Conservation (phyloP, 768 basidiomycete genomes). For the Pleurotus citrinopileatus region DNA sequence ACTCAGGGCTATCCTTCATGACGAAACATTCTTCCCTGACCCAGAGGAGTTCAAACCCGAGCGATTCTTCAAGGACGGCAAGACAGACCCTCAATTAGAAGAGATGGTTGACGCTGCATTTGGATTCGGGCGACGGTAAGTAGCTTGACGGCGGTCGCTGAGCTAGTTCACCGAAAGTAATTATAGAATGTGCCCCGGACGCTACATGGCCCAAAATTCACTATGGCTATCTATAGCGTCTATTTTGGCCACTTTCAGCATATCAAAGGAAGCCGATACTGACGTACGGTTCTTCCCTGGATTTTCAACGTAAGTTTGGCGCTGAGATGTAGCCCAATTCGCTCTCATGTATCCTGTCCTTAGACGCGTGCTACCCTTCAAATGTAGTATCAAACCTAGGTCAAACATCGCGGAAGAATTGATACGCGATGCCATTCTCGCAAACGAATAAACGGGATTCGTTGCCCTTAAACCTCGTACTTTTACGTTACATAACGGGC, state of each 20-base stretch:
- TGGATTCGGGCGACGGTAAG: background rate
- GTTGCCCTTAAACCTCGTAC: too few species aligned
- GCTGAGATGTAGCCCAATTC: too few species aligned
- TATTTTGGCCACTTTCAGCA: slow-evolving; percentile 9
- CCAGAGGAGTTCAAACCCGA: background rate
- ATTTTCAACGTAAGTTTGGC: background rate
- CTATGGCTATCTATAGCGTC: slow-evolving; percentile 12
- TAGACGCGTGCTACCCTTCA: slow-evolving; percentile 24
- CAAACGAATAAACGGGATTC: too few species aligned
- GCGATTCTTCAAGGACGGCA: slow-evolving; percentile 1
- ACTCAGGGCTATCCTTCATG: background rate
- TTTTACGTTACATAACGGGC: too few species aligned
- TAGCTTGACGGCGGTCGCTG: background rate
- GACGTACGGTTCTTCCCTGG: background rate
- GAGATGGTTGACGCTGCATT: background rate
- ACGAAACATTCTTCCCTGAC: background rate
- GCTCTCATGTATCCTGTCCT: background rate
- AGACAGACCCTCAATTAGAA: background rate
- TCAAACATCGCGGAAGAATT: slow-evolving; percentile 17
- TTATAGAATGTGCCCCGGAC: slow-evolving; percentile 8
- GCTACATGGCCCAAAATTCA: slow-evolving; percentile 4
- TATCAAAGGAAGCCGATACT: background rate
- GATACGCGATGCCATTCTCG: slow-evolving; percentile 6
- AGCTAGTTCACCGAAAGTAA: background rate
- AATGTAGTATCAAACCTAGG: slow-evolving; percentile 25